Evolutionary conservation across 2,329 filamentous ascomycete species (phyloP).

Genomic region (Pseudocercospora musae): DNA sequence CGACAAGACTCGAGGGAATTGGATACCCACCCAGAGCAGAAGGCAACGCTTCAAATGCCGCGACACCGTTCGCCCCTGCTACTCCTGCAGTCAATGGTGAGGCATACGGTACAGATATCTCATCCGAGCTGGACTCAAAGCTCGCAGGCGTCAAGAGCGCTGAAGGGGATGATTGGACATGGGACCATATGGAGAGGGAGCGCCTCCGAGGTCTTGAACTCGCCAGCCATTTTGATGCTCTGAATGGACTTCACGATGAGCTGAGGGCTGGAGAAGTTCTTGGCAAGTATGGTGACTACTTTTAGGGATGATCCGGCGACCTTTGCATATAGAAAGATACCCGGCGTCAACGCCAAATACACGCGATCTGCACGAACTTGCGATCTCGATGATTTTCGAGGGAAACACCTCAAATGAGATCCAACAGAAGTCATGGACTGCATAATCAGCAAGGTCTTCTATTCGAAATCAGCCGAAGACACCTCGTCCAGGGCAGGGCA

Average conservation of each 20-base stretch:
- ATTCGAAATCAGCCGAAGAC: too few relatives aligned
- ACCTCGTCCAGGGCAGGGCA: too few relatives aligned
- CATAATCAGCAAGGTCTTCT: too few relatives aligned
- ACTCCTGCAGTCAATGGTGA: constrained; percentile 24
- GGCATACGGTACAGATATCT: constrained; percentile 26
- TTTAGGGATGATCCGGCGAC: neutral
- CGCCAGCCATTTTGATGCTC: constrained; percentile 52
- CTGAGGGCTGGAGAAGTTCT: constrained; percentile 46
- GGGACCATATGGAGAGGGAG: constrained; percentile 59
- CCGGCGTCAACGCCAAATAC: neutral
- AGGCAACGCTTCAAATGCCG: constrained; percentile 14
- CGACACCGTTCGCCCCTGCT: constrained; percentile 26
- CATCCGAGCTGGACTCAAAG: constrained; percentile 28
- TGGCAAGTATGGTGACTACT: constrained; percentile 40
- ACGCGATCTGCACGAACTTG: neutral
- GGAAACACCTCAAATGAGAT: neutral
- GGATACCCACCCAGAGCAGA: constrained; percentile 32
- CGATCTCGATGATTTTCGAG: too few relatives aligned
- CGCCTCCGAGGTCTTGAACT: constrained; percentile 53
- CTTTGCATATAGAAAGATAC: neutral
- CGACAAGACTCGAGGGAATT: constrained; percentile 62
- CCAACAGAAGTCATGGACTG: neutral
- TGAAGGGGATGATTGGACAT: constrained; percentile 52
- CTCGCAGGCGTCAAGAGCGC: constrained; percentile 20
- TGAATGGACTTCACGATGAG: constrained; percentile 55